phyloP scores from a whole-genome alignment of 2,329 filamentous ascomycete genomes.

The Sclerotinia subarctica region DNA sequence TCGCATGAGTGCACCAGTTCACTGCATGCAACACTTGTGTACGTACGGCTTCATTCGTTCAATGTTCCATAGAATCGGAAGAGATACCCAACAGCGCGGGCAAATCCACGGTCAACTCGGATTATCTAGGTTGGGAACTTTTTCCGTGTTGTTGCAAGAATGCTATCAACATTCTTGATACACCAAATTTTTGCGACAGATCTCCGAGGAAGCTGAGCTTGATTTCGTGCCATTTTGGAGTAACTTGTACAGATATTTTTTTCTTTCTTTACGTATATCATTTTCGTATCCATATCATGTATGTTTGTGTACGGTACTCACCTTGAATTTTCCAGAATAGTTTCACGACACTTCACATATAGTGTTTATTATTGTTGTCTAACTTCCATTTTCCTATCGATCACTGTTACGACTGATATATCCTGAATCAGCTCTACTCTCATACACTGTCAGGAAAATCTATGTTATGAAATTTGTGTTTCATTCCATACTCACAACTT shows the following conservation, averaged over 20 bases:
- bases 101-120: background rate
- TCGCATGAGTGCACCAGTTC: background rate
- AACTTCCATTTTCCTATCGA: background rate
- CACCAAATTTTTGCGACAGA: background rate
- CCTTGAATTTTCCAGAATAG: background rate
- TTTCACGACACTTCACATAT: background rate
- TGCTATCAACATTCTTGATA: background rate
- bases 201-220: background rate
- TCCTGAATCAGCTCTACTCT: too few species aligned
- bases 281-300: background rate
- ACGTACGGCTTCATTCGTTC: background rate
- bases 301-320: background rate
- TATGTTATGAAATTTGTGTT: too few species aligned
- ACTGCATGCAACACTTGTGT: background rate
- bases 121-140: background rate
- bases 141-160: background rate
- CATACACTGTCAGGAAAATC: too few species aligned
- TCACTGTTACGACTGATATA: too few species aligned
- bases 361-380: background rate
- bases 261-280: rapidly evolving
- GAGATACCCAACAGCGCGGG: background rate
- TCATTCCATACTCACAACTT: background rate
- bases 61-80: background rate
- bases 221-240: background rate
- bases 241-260: background rate